Percentiles rank a stretch among this genome's conserved stretches.
These are phyloP conservation scores for Furcasterigmium sp. DNA, from an alignment of 2,329 filamentous ascomycete genomes.

Conservation along the genomic window DNA sequence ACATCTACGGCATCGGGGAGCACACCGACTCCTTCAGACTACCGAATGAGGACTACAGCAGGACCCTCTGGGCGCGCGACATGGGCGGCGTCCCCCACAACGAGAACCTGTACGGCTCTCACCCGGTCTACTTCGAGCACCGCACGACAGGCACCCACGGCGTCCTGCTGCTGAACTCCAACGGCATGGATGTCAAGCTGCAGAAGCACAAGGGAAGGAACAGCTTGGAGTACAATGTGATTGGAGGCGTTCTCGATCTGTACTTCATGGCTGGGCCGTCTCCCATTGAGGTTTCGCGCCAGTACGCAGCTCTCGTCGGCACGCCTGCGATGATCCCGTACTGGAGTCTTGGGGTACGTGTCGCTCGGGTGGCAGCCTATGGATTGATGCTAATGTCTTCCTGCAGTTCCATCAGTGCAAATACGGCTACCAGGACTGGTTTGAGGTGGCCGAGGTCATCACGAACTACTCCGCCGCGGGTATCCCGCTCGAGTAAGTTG, in stretches of 20 bases:
- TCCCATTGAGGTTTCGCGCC: not conserved
- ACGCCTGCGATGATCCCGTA: slow-evolving; percentile 77
- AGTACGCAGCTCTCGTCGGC: slow-evolving; percentile 44
- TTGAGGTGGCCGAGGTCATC: slow-evolving; percentile 59
- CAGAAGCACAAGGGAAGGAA: slow-evolving; percentile 28
- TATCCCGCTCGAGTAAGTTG: slow-evolving; percentile 58
- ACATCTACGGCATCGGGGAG: slow-evolving; percentile 71
- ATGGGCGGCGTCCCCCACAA: slow-evolving; percentile 23
- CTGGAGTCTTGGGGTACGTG: slow-evolving; percentile 37
- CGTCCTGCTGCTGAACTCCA: slow-evolving; percentile 71
- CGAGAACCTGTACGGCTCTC: slow-evolving; percentile 68
- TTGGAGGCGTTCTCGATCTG: slow-evolving; percentile 74
- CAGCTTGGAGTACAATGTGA: slow-evolving; percentile 60
- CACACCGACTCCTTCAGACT: slow-evolving; percentile 65
- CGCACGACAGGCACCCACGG: slow-evolving; percentile 68
- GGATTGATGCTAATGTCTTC: not conserved
- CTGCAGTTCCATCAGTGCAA: slow-evolving; percentile 69
- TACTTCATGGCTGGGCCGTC: slow-evolving; percentile 74
- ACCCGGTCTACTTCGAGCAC: slow-evolving; percentile 77
- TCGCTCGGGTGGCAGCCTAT: too few species aligned
- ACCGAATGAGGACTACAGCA: slow-evolving; percentile 58
- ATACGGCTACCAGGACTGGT: slow-evolving; percentile 77
- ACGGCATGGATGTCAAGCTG: slow-evolving; percentile 36
- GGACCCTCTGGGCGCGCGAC: slow-evolving; percentile 2
- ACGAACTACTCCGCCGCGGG: slow-evolving; percentile 54